Conservation (phyloP, 805 yeast species). For the Zygotorulaspora florentina region DNA sequence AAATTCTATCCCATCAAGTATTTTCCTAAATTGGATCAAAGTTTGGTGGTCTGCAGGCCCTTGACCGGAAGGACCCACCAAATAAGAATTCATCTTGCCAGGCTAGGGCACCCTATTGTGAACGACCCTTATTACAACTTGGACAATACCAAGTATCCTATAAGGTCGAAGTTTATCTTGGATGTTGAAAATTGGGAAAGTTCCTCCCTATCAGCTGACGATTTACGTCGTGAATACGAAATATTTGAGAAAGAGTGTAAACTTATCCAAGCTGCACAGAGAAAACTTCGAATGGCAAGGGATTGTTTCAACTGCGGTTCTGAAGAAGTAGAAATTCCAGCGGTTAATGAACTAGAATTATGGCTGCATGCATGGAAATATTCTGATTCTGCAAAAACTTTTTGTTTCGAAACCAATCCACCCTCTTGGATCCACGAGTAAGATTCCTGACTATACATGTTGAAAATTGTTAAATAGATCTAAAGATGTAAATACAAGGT, state of each 20-base stretch:
- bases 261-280: slow-evolving; percentile 36
- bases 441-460: background rate
- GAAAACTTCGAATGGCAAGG: slow-evolving; percentile 5
- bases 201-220: slow-evolving; percentile 5
- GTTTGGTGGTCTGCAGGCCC: slow-evolving; percentile 76
- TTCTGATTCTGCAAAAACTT: slow-evolving; percentile 25
- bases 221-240: slow-evolving; percentile 14
- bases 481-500: background rate
- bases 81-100: slow-evolving; percentile 86
- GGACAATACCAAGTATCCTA: slow-evolving; percentile 20
- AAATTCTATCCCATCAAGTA: slow-evolving; percentile 58
- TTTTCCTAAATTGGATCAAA: slow-evolving; percentile 45
- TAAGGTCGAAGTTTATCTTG: slow-evolving; percentile 23
- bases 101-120: slow-evolving; percentile 77
- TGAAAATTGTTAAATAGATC: background rate
- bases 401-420: slow-evolving; percentile 40
- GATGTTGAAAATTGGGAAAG: slow-evolving; percentile 19
- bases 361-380: slow-evolving; percentile 39
- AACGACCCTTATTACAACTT: slow-evolving; percentile 72
- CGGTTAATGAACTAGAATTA: slow-evolving; percentile 27
- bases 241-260: slow-evolving; percentile 26
- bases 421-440: slow-evolving; percentile 46
- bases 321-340: slow-evolving; percentile 23
- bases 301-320: slow-evolving; percentile 29
- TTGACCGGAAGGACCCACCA: slow-evolving; percentile 95